A percentile compares a stretch with the other conserved stretches of the same genome.
Conservation (phyloP, 1,284 basidiomycete genomes). For the Marasmius sp. region DNA sequence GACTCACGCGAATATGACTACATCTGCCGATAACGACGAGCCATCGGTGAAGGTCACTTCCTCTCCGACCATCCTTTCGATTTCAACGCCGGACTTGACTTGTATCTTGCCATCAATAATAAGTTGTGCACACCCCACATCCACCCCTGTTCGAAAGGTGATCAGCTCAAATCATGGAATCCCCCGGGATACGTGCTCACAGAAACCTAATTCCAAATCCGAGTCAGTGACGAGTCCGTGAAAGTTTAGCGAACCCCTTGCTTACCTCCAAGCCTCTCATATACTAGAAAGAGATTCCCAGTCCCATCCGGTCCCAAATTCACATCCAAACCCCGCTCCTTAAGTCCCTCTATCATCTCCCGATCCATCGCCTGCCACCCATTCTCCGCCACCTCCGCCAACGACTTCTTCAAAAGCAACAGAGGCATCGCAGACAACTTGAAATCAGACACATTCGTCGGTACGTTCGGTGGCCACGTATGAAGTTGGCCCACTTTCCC, state of each 20-base stretch:
- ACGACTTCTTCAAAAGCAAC: slow-evolving; percentile 32
- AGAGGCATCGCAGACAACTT: slow-evolving; percentile 40
- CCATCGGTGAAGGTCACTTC: slow-evolving; percentile 33
- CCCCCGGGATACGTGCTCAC: not conserved
- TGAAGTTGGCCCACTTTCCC: slow-evolving; percentile 21
- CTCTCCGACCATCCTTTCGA: slow-evolving; percentile 22
- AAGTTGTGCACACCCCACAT: slow-evolving; percentile 40
- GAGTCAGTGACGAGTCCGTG: too few relatives aligned
- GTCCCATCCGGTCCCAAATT: slow-evolving; percentile 29
- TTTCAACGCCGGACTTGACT: slow-evolving; percentile 28
- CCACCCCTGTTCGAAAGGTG: slow-evolving; percentile 27
- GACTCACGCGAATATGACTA: slow-evolving; percentile 30
- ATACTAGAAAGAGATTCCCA: slow-evolving; percentile 25
- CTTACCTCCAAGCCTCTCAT: slow-evolving; percentile 29
- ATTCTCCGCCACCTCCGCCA: slow-evolving; percentile 26
- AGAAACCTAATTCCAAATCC: slow-evolving; percentile 1
- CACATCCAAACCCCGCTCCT: slow-evolving; percentile 37
- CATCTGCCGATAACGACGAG: slow-evolving; percentile 27
- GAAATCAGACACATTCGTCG: slow-evolving; percentile 46
- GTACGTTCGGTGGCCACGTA: slow-evolving; percentile 40
- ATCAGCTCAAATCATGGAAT: not conserved
- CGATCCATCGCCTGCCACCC: slow-evolving; percentile 27
- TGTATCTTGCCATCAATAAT: slow-evolving; percentile 27
- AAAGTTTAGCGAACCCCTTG: not conserved
- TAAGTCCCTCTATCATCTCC: slow-evolving; percentile 33